phyloP scores from a whole-genome alignment of 345 rosid species.

The Bruguiera sexangula region DNA sequence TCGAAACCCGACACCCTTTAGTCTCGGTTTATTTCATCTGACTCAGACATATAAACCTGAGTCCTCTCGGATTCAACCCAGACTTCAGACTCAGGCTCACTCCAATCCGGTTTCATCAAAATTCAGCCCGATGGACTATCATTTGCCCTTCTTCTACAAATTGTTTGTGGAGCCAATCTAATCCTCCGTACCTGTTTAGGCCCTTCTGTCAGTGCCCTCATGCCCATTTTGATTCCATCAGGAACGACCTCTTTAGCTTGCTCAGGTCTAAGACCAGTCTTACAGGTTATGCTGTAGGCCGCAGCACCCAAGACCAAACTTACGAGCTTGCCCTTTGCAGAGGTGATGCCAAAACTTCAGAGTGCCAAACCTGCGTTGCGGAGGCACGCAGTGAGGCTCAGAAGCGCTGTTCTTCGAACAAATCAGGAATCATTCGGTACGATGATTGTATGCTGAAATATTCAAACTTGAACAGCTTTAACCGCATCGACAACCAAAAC shows the following conservation, averaged over 20 bases:
- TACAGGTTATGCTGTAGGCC: not conserved
- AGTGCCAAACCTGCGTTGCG: not conserved
- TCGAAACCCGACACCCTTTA: no score
- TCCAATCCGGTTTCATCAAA: no score
- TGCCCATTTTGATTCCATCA: not conserved
- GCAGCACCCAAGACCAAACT: not conserved
- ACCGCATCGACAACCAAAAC: not conserved
- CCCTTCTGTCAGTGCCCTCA: not conserved
- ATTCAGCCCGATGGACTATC: not conserved
- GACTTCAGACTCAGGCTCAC: no score
- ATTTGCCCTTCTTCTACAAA: not conserved
- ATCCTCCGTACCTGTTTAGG: not conserved
- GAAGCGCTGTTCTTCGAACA: not conserved
- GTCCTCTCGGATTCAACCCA: no score
- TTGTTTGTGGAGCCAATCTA: not conserved
- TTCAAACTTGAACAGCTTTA: not conserved
- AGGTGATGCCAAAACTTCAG: not conserved
- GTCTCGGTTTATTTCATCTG: no score
- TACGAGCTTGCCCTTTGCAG: not conserved
- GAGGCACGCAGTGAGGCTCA: not conserved
- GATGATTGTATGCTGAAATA: not conserved
- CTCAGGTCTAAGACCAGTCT: not conserved
- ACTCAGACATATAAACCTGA: no score
- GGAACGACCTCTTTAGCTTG: not conserved
- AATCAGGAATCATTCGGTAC: not conserved